Conservation (phyloP, 805 yeast genomes). For the Suhomyces kilbournensis region DNA sequence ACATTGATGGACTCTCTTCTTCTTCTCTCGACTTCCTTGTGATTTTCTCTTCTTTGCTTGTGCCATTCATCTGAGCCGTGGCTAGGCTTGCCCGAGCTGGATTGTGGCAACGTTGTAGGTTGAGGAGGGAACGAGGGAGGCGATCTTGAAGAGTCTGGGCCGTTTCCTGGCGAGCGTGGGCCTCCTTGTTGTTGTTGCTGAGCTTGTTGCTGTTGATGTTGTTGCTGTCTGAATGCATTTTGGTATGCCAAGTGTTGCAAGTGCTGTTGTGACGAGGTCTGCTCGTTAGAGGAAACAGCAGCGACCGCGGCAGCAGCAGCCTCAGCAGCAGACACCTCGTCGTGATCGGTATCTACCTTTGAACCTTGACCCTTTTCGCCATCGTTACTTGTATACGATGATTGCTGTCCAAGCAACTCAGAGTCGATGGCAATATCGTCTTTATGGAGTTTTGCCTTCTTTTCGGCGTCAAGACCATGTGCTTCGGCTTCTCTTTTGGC, state of each 20-base stretch:
- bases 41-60: slow-evolving; percentile 78
- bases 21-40: slow-evolving; percentile 92
- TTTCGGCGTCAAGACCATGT: slow-evolving; percentile 7
- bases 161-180: slow-evolving; percentile 8
- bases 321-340: slow-evolving; percentile 25
- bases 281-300: slow-evolving; percentile 11
- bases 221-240: slow-evolving; percentile 16
- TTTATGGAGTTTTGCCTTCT: slow-evolving; percentile 13
- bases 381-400: slow-evolving; percentile 20
- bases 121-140: slow-evolving; percentile 18
- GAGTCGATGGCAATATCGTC: slow-evolving; percentile 37
- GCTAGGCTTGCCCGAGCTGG: slow-evolving; percentile 44
- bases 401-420: slow-evolving; percentile 42
- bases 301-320: slow-evolving; percentile 29
- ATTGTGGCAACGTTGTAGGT: slow-evolving; percentile 33
- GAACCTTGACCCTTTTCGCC: slow-evolving; percentile 4
- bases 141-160: background rate
- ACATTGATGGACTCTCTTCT: slow-evolving; percentile 84
- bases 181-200: slow-evolving; percentile 19
- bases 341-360: slow-evolving; percentile 16
- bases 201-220: slow-evolving; percentile 21
- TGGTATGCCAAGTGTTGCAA: slow-evolving; percentile 18
- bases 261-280: slow-evolving; percentile 10
- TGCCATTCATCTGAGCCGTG: slow-evolving; percentile 87
- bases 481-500: slow-evolving; percentile 13